Percentiles rank a stretch among this genome's conserved stretches.
Conservation (phyloP, 179 eudicot genomes). For the Spergularia azorica region DNA sequence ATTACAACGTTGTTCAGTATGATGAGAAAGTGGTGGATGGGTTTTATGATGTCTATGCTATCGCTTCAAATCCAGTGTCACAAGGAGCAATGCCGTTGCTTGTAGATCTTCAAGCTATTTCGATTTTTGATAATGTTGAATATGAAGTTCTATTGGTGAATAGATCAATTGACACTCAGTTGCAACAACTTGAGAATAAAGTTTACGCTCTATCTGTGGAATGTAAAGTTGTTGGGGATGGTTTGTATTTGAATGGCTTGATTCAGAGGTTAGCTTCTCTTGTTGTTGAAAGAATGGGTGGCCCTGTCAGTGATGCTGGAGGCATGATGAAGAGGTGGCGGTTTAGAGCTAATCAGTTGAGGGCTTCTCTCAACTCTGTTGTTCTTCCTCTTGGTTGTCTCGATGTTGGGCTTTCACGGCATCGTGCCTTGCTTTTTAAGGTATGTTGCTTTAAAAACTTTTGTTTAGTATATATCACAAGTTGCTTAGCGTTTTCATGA, state of each 20-base stretch:
- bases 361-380: conserved; percentile 54
- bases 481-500: neutral
- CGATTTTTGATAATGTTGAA: conserved; percentile 55
- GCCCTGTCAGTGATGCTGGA: conserved; percentile 84
- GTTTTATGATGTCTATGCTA: conserved; percentile 82
- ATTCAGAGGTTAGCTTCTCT: conserved; percentile 78
- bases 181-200: conserved; percentile 78
- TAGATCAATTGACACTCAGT: conserved; percentile 58
- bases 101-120: conserved; percentile 69
- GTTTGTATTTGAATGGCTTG: conserved; percentile 43
- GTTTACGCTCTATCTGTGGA: conserved; percentile 57
- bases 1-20: conserved; percentile 74
- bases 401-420: conserved; percentile 95
- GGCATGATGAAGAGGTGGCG: conserved; percentile 76
- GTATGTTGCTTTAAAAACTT: conserved; percentile 40
- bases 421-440: conserved; percentile 95
- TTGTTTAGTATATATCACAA: neutral
- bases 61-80: conserved; percentile 44
- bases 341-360: conserved; percentile 57
- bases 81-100: conserved; percentile 79
- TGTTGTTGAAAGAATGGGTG: conserved; percentile 87
- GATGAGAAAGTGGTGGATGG: conserved; percentile 90
- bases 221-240: conserved; percentile 43
- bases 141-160: conserved; percentile 83
- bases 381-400: conserved; percentile 91